These are phyloP conservation scores for Besnoitia besnoiti DNA, from an alignment of 169 alveolate species.

Conservation along the genomic window DNA sequence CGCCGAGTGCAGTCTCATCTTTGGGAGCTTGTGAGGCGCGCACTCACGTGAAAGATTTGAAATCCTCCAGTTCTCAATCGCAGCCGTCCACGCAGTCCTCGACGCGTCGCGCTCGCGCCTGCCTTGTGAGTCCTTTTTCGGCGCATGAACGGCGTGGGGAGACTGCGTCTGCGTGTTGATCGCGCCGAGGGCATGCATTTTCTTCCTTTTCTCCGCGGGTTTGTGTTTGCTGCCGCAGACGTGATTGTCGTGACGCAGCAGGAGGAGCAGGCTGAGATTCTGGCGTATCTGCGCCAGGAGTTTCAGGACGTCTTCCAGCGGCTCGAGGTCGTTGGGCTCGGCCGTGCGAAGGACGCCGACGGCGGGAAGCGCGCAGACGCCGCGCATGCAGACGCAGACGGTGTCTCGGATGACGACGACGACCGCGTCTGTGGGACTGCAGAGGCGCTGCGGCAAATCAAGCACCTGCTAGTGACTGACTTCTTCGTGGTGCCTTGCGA, in stretches of 20 bases:
- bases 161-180: too few relatives aligned
- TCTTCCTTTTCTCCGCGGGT: too few relatives aligned
- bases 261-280: conserved; percentile 57
- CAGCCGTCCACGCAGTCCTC: too few relatives aligned
- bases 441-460: conserved; percentile 64
- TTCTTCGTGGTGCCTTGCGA: conserved; percentile 64
- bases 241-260: conserved; percentile 63
- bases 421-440: conserved; percentile 67
- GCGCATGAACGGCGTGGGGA: too few relatives aligned
- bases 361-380: not conserved
- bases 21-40: too few relatives aligned
- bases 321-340: conserved; percentile 69
- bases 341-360: not conserved
- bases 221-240: conserved; percentile 30
- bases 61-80: too few relatives aligned
- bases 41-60: too few relatives aligned
- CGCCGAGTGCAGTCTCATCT: too few relatives aligned
- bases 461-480: conserved; percentile 57
- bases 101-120: too few relatives aligned
- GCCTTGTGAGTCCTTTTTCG: not conserved
- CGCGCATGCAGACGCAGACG: conserved; percentile 45
- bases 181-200: too few relatives aligned
- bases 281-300: conserved; percentile 63
- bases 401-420: conserved; percentile 48
- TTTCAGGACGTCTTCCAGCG: conserved; percentile 60